phyloP scores from a whole-genome alignment of 106 monocot species.

The Acorus calamus region DNA sequence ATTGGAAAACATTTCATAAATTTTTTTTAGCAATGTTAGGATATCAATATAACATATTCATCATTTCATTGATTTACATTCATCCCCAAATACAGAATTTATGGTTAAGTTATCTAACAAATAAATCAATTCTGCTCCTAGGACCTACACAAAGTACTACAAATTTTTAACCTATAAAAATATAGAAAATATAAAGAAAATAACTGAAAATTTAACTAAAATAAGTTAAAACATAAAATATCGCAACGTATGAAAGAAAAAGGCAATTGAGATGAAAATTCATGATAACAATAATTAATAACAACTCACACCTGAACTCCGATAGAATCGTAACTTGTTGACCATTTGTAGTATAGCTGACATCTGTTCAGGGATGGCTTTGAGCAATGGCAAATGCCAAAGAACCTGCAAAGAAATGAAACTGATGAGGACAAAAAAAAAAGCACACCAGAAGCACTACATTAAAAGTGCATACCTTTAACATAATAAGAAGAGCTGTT shows the following conservation, averaged over 20 bases:
- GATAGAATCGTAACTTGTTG: constrained; percentile 93
- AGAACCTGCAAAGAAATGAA: constrained; percentile 44
- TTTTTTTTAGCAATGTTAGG: too few relatives aligned
- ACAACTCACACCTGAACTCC: constrained; percentile 55
- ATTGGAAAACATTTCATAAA: too few relatives aligned
- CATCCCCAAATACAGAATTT: too few relatives aligned
- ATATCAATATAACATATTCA: too few relatives aligned
- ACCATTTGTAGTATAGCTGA: constrained; percentile 79
- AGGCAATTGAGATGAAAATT: background rate
- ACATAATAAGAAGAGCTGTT: constrained; percentile 57
- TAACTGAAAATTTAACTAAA: background rate
- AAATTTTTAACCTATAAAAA: background rate
- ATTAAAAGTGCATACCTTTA: constrained; percentile 43
- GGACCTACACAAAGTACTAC: too few relatives aligned
- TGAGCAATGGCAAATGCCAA: constrained; percentile 76
- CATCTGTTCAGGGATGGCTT: constrained; percentile 70
- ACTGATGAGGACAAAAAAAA: background rate
- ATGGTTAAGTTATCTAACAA: too few relatives aligned
- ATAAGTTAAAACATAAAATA: background rate
- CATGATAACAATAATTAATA: too few relatives aligned
- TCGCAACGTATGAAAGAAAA: background rate
- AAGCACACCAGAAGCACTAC: background rate
- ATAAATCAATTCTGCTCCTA: too few relatives aligned
- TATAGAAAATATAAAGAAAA: background rate
- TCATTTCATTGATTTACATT: too few relatives aligned